These are phyloP conservation scores for Kurtzmaniella quercitrusa DNA, from an alignment of 1,139 yeast genomes.

Conservation along the genomic window DNA sequence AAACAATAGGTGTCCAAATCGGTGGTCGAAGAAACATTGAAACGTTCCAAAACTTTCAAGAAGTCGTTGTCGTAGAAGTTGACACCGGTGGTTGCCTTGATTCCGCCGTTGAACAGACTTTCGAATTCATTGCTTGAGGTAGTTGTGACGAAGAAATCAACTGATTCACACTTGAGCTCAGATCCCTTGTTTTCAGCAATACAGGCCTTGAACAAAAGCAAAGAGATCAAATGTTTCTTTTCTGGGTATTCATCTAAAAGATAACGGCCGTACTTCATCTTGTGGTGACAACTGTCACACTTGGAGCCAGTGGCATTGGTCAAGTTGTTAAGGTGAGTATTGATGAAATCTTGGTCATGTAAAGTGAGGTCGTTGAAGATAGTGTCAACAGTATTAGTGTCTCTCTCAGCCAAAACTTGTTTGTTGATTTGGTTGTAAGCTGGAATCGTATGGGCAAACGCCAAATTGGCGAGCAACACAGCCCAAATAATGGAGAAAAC, in stretches of 20 bases:
- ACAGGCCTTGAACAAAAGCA: constrained; percentile 35
- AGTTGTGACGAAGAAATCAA: constrained; percentile 39
- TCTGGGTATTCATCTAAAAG: constrained; percentile 28
- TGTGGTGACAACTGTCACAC: constrained; percentile 35
- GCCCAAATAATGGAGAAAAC: neutral
- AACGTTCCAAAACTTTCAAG: constrained; percentile 30
- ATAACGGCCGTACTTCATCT: constrained; percentile 26
- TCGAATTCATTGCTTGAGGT: constrained; percentile 17
- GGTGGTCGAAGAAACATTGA: constrained; percentile 33
- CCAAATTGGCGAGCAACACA: neutral
- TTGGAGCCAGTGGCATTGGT: constrained; percentile 26
- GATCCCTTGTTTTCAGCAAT: constrained; percentile 24
- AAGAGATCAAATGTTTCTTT: constrained; percentile 31
- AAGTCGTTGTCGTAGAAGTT: constrained; percentile 39
- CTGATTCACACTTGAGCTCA: constrained; percentile 30
- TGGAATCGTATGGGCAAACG: constrained; percentile 15
- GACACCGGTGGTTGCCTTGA: constrained; percentile 19
- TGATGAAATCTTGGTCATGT: constrained; percentile 29
- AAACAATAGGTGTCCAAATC: constrained; percentile 34
- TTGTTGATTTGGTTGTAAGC: constrained; percentile 17
- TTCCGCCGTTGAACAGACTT: constrained; percentile 14
- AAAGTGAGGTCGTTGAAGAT: constrained; percentile 21
- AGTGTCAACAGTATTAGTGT: constrained; percentile 18
- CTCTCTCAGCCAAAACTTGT: constrained; percentile 15
- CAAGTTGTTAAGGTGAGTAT: constrained; percentile 21